Conservation (phyloP, 108 stramenopile species). For the Fragilariopsis cylindrus region DNA sequence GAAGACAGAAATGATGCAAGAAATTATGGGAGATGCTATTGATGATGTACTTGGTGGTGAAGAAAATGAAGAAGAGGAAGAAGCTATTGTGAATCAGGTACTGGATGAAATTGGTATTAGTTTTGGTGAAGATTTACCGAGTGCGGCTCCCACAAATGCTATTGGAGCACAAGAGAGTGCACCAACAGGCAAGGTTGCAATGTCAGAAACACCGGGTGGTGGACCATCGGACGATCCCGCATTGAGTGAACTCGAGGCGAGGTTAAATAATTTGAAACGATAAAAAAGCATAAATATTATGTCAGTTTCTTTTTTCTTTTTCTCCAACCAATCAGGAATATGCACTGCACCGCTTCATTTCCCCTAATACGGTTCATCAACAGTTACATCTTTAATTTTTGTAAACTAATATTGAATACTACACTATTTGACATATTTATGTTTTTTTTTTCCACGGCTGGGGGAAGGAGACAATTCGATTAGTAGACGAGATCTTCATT, state of each 20-base stretch:
- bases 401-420: too few relatives aligned
- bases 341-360: too few relatives aligned
- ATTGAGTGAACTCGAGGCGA: constrained; percentile 79
- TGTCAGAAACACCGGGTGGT: constrained; percentile 27
- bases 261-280: constrained; percentile 89
- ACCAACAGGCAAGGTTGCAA: constrained; percentile 45
- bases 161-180: constrained; percentile 27
- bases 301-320: neutral
- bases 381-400: too few relatives aligned
- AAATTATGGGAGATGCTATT: constrained; percentile 94
- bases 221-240: constrained; percentile 48
- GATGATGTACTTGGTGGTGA: constrained; percentile 93
- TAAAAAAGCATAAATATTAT: constrained; percentile 23
- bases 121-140: constrained; percentile 77
- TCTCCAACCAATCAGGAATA: too few relatives aligned
- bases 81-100: constrained; percentile 84
- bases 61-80: constrained; percentile 92
- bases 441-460: too few relatives aligned
- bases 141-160: constrained; percentile 59
- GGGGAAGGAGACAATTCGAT: too few relatives aligned
- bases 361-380: too few relatives aligned
- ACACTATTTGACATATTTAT: too few relatives aligned
- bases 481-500: too few relatives aligned
- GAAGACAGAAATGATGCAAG: constrained; percentile 94
- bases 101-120: constrained; percentile 90